Evolutionary conservation across 2,329 filamentous ascomycete genomes (phyloP).

Genomic region (Neurospora sp.): DNA sequence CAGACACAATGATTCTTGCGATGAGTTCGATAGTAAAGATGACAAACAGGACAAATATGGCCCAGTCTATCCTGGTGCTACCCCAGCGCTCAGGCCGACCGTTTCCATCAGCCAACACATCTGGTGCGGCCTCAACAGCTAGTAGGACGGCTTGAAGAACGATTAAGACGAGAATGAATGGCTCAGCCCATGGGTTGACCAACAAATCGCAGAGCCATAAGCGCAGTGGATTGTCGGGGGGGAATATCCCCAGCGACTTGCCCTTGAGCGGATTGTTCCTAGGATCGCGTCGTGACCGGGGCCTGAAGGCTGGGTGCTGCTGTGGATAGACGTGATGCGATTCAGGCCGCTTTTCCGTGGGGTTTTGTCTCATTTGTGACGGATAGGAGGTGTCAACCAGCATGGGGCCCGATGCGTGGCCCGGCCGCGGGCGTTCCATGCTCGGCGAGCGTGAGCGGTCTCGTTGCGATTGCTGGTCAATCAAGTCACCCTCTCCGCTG

Average conservation of each 20-base stretch:
- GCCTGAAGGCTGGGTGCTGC: conserved; percentile 21
- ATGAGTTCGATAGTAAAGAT: conserved; percentile 83
- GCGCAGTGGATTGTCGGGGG: conserved; percentile 65
- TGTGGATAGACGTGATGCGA: conserved; percentile 22
- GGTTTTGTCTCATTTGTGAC: conserved; percentile 34
- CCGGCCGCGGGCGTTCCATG: conserved; percentile 40
- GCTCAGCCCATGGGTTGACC: conserved; percentile 79
- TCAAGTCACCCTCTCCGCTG: conserved; percentile 79
- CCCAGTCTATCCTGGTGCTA: conserved; percentile 60
- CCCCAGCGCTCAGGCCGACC: conserved; percentile 58
- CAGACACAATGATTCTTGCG: conserved; percentile 82
- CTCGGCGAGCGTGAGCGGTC: conserved; percentile 48
- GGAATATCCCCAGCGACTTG: conserved; percentile 75
- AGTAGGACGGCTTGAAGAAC: conserved; percentile 81
- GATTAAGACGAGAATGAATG: conserved; percentile 77
- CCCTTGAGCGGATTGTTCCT: conserved; percentile 73
- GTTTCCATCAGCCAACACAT: conserved; percentile 55
- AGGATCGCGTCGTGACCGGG: conserved; percentile 23
- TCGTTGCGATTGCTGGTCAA: conserved; percentile 60
- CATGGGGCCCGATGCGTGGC: conserved; percentile 33
- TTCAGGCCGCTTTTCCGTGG: conserved; percentile 31
- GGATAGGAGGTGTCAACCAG: conserved; percentile 41
- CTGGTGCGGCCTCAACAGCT: conserved; percentile 67
- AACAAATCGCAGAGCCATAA: conserved; percentile 70
- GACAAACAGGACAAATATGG: conserved; percentile 71